phyloP scores from a whole-genome alignment of 108 stramenopile genomes.

The Schizochytrium sp. region DNA sequence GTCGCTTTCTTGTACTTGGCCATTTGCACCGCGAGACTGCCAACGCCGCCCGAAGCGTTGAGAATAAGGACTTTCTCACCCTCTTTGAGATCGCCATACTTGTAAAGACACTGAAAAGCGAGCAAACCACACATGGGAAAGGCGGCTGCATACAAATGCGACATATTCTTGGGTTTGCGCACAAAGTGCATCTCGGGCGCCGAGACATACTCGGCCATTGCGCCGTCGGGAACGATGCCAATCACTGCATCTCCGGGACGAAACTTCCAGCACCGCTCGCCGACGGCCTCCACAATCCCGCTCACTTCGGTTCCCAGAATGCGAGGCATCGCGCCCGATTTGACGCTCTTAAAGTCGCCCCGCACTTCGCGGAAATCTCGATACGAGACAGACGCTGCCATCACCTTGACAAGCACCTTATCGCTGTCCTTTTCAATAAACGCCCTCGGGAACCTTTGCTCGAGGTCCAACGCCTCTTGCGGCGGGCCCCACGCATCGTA shows the following conservation, averaged over 20 bases:
- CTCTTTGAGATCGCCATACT: neutral
- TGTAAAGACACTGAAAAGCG: neutral
- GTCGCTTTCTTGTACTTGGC: neutral
- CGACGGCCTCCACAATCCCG: conserved; percentile 5
- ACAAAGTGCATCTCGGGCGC: neutral
- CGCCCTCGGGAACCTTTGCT: neutral
- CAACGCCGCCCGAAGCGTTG: neutral
- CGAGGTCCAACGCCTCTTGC: neutral
- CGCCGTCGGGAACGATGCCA: neutral
- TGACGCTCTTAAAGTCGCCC: neutral
- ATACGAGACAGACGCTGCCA: neutral
- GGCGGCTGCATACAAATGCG: neutral
- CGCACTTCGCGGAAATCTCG: neutral
- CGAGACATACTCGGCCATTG: conserved; percentile 1
- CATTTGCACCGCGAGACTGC: conserved; percentile 1
- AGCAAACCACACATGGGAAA: neutral
- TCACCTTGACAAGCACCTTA: neutral
- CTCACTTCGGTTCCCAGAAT: neutral
- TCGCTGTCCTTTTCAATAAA: neutral
- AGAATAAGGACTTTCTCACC: conserved; percentile 4
- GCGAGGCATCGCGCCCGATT: neutral
- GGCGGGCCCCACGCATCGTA: neutral
- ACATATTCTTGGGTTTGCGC: neutral
- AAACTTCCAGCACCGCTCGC: neutral
- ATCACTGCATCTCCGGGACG: neutral